A percentile compares a stretch with the other conserved stretches of the same genome.
Evolutionary conservation across 495 filamentous ascomycete species (phyloP).

Genomic region (Hypoxylon crocopeplum): DNA sequence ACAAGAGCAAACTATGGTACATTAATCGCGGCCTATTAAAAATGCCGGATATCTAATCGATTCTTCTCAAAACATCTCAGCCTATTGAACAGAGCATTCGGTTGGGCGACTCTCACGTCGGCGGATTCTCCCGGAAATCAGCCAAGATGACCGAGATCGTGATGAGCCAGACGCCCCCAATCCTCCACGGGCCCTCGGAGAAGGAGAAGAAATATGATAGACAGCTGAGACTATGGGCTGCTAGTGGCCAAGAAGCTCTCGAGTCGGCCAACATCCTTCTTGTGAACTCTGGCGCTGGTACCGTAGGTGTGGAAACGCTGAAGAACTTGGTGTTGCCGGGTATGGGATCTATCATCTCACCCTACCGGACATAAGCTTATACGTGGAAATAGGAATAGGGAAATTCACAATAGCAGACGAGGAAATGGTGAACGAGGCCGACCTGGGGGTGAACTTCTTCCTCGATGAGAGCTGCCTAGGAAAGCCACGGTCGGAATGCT

Average conservation of each 20-base stretch:
- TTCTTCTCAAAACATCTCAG: not conserved
- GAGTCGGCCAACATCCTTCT: slow-evolving; percentile 89
- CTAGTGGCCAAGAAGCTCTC: slow-evolving; percentile 86
- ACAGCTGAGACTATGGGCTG: slow-evolving; percentile 94
- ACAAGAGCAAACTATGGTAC: no score
- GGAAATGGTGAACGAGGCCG: slow-evolving; percentile 74
- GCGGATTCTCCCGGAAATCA: slow-evolving; percentile 10
- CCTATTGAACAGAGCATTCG: slow-evolving; percentile 4
- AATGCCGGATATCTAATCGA: not conserved
- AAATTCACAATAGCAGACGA: slow-evolving; percentile 94
- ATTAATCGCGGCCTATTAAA: not conserved
- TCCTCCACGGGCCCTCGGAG: slow-evolving; percentile 71
- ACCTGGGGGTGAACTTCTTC: slow-evolving; percentile 97
- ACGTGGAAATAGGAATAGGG: slow-evolving; percentile 69
- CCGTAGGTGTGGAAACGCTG: slow-evolving; percentile 87
- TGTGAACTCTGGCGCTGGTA: slow-evolving; percentile 81
- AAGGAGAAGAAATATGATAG: slow-evolving; percentile 96
- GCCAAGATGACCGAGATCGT: slow-evolving; percentile 55
- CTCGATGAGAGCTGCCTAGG: slow-evolving; percentile 80
- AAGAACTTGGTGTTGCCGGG: slow-evolving; percentile 95
- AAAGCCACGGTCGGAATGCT: slow-evolving; percentile 78
- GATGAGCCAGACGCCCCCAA: slow-evolving; percentile 57
- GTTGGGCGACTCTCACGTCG: slow-evolving; percentile 14
- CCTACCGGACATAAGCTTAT: slow-evolving; percentile 15
- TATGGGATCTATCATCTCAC: slow-evolving; percentile 29